These are phyloP conservation scores for Zygoascus meyerae DNA, from an alignment of 1,139 yeast species.

Conservation along the genomic window DNA sequence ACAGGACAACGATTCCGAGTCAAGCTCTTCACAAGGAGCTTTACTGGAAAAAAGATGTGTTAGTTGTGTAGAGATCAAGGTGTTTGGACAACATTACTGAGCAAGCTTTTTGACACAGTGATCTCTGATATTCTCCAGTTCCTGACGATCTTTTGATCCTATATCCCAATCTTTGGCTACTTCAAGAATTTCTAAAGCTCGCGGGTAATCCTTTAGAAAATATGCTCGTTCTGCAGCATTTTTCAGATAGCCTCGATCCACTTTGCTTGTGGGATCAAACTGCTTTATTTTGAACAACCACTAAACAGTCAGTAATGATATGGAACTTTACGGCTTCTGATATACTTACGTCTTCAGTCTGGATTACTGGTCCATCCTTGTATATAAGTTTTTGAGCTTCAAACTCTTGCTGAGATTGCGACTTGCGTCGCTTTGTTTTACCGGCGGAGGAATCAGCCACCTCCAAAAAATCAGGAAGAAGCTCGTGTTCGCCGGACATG, in stretches of 20 bases:
- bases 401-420: slow-evolving; percentile 32
- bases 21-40: neutral
- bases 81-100: slow-evolving; percentile 11
- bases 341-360: slow-evolving; percentile 20
- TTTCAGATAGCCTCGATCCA: slow-evolving; percentile 28
- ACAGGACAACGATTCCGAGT: slow-evolving; percentile 10
- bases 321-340: slow-evolving; percentile 10
- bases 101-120: slow-evolving; percentile 13
- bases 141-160: slow-evolving; percentile 18
- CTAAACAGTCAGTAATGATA: slow-evolving; percentile 13
- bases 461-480: slow-evolving; percentile 7
- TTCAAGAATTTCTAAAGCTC: slow-evolving; percentile 26
- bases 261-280: slow-evolving; percentile 19
- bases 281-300: slow-evolving; percentile 21
- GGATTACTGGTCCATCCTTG: slow-evolving; percentile 29
- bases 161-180: slow-evolving; percentile 18
- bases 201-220: slow-evolving; percentile 26
- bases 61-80: slow-evolving; percentile 21
- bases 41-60: slow-evolving; percentile 20
- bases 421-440: slow-evolving; percentile 25
- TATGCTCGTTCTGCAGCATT: slow-evolving; percentile 35
- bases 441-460: slow-evolving; percentile 2
- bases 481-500: slow-evolving; percentile 3
- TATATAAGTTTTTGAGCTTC: slow-evolving; percentile 25
- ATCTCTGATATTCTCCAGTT: slow-evolving; percentile 19